phyloP scores from a whole-genome alignment of 306 rosid genomes.

The Arachis hypogaea region DNA sequence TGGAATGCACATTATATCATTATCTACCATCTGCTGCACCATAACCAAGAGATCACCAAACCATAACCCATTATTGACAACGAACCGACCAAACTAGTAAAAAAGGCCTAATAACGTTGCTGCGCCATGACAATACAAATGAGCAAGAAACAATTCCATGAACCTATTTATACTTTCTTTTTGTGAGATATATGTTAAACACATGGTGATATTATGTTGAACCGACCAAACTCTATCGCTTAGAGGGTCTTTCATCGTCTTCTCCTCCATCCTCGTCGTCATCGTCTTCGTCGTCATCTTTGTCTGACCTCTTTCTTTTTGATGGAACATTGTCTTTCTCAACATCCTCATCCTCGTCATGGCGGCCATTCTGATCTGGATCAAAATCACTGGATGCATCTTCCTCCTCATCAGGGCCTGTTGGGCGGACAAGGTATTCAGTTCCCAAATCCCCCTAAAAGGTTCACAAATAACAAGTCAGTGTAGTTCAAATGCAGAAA shows the following conservation, averaged over 20 bases:
- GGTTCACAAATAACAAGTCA: constrained; percentile 26
- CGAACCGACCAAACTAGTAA: constrained; percentile 46
- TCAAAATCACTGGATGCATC: constrained; percentile 90
- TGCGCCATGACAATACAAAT: constrained; percentile 52
- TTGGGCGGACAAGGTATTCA: constrained; percentile 76
- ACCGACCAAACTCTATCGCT: constrained; percentile 65
- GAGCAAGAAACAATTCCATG: constrained; percentile 41
- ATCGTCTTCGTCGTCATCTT: constrained; percentile 63
- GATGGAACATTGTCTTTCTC: constrained; percentile 67
- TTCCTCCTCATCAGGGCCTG: constrained; percentile 76
- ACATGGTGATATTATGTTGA: constrained; percentile 39
- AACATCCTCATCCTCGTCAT: constrained; percentile 26
- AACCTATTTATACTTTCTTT: constrained; percentile 43
- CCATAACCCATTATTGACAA: constrained; percentile 32
- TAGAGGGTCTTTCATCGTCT: constrained; percentile 90
- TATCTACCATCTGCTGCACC: constrained; percentile 37
- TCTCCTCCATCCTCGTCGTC: constrained; percentile 63
- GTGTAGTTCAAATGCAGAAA: neutral
- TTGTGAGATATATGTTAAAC: constrained; percentile 43
- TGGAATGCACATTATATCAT: constrained; percentile 31
- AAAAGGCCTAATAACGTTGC: constrained; percentile 42
- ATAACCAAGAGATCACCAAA: neutral
- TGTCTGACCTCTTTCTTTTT: constrained; percentile 79
- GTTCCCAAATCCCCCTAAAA: constrained; percentile 82
- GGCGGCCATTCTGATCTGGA: constrained; percentile 71